These are phyloP conservation scores for Komagataella phaffii DNA, from an alignment of 805 yeast genomes.

Conservation along the genomic window DNA sequence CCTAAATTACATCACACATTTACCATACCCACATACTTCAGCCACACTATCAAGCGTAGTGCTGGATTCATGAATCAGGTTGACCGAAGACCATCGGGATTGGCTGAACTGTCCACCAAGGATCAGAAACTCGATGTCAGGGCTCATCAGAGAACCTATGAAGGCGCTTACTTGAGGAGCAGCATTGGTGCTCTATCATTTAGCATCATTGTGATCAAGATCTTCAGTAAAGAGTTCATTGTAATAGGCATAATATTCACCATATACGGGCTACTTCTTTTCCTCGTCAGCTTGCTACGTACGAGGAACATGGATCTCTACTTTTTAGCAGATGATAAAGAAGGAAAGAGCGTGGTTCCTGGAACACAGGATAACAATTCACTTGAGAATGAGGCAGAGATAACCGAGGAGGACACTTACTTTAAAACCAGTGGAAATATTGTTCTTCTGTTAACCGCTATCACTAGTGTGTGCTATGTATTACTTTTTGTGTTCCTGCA, in stretches of 20 bases:
- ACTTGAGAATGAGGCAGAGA: constrained; percentile 2
- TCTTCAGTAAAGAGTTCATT: constrained; percentile 50
- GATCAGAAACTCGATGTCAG: constrained; percentile 34
- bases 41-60: too few species aligned
- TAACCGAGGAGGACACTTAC: constrained; percentile 11
- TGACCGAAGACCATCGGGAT: constrained; percentile 17
- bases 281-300: constrained; percentile 22
- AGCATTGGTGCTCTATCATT: constrained; percentile 59
- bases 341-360: constrained; percentile 9
- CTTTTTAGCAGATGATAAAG: constrained; percentile 10
- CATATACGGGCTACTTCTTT: constrained; percentile 36
- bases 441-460: constrained; percentile 34
- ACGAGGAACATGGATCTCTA: constrained; percentile 18
- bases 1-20: background rate
- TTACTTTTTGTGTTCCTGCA: constrained; percentile 37
- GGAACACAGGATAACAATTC: constrained; percentile 3
- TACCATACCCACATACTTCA: background rate
- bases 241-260: constrained; percentile 58
- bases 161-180: constrained; percentile 70
- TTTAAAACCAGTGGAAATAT: constrained; percentile 51
- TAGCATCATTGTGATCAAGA: constrained; percentile 45
- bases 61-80: background rate
- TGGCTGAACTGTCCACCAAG: constrained; percentile 21
- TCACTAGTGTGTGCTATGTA: constrained; percentile 38
- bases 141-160: constrained; percentile 75